A percentile compares a stretch with the other conserved stretches of the same genome.
Evolutionary conservation across 164 flowering plant genomes (phyloP).

Genomic region (Vitis labrusca): DNA sequence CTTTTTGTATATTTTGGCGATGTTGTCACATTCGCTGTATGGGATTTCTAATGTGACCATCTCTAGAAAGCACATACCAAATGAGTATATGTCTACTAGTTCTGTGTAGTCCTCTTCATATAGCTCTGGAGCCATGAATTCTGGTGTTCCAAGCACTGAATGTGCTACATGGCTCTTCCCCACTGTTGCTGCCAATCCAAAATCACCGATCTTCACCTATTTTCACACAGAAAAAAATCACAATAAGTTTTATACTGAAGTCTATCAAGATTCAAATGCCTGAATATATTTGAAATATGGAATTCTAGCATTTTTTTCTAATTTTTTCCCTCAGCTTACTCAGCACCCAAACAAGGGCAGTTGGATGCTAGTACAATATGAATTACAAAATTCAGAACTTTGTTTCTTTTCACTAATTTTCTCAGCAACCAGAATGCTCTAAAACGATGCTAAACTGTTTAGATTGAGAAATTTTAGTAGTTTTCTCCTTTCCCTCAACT

Average conservation of each 20-base stretch:
- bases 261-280: too few relatives aligned
- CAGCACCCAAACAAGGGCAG: too few relatives aligned
- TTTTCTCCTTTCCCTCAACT: background rate
- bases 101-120: slow-evolving; percentile 84
- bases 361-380: too few relatives aligned
- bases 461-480: background rate
- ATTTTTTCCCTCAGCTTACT: too few relatives aligned
- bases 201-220: slow-evolving; percentile 81
- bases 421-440: too few relatives aligned
- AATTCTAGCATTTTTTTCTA: too few relatives aligned
- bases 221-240: background rate
- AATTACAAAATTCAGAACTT: too few relatives aligned
- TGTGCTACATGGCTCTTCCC: slow-evolving; percentile 73
- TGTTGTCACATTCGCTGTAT: slow-evolving; percentile 67
- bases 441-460: too few relatives aligned
- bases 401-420: too few relatives aligned
- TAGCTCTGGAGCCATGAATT: slow-evolving; percentile 85
- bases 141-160: slow-evolving; percentile 78
- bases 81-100: slow-evolving; percentile 75
- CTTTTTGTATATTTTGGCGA: slow-evolving; percentile 71
- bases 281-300: too few relatives aligned
- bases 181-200: slow-evolving; percentile 71
- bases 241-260: background rate
- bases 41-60: slow-evolving; percentile 76
- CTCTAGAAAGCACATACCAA: slow-evolving; percentile 75